These are phyloP conservation scores for Trichodelitschia bisporula DNA, from an alignment of 495 filamentous ascomycete genomes.

Conservation along the genomic window DNA sequence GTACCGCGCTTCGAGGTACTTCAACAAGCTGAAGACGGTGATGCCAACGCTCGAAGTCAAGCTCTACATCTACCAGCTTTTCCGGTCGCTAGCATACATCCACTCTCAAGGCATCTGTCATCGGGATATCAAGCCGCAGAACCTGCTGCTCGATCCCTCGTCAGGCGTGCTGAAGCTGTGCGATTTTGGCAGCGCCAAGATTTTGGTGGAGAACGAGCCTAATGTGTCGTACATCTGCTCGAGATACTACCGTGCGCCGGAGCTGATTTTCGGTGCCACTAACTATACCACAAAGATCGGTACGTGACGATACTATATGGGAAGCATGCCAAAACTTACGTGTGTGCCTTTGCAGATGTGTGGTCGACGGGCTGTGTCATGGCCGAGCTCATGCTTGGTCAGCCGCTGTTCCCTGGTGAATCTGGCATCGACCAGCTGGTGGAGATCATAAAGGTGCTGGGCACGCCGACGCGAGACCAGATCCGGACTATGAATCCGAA, in stretches of 20 bases:
- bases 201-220: constrained; percentile 93
- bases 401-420: constrained; percentile 96
- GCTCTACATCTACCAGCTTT: constrained; percentile 98
- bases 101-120: constrained; percentile 99
- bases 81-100: constrained; percentile 94
- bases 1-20: constrained; percentile 93
- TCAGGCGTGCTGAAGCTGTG: constrained; percentile 90
- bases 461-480: constrained; percentile 92
- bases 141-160: constrained; percentile 73
- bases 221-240: constrained; percentile 99
- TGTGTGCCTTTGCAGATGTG: constrained; percentile 42
- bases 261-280: constrained; percentile 95
- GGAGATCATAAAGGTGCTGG: constrained; percentile 98
- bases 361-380: constrained; percentile 99
- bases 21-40: constrained; percentile 99
- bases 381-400: constrained; percentile 96
- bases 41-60: constrained; percentile 99
- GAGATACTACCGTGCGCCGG: constrained; percentile 91
- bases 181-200: constrained; percentile 98
- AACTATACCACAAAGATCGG: constrained; percentile 99
- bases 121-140: constrained; percentile 97
- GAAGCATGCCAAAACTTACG: constrained; percentile 1
- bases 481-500: constrained; percentile 99
- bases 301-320: too few relatives aligned
- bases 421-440: constrained; percentile 97